phyloP scores from a whole-genome alignment of 2,329 filamentous ascomycete species.

The Claviceps citrina region DNA sequence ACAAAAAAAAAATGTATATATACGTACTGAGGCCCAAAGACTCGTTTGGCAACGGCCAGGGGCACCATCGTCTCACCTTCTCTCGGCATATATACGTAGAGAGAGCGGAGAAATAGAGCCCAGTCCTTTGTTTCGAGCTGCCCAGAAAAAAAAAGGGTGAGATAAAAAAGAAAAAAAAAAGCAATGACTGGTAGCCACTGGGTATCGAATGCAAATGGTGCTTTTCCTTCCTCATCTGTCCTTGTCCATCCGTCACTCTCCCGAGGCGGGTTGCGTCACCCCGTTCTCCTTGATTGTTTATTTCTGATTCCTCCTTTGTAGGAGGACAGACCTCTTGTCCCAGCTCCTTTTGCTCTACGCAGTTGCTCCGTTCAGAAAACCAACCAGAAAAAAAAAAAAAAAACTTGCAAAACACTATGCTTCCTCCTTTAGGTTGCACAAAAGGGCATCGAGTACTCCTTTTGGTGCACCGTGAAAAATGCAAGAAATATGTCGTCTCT shows the following conservation, averaged over 20 bases:
- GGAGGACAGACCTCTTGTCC: not conserved
- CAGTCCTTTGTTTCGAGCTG: too few species aligned
- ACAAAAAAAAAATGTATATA: too few species aligned
- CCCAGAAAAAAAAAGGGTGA: too few species aligned
- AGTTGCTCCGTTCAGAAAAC: not conserved
- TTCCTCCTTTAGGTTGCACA: not conserved
- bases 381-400: not conserved
- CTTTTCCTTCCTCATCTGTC: not conserved
- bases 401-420: not conserved
- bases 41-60: too few species aligned
- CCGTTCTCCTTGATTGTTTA: not conserved
- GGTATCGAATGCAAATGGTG: constrained; percentile 1
- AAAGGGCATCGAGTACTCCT: not conserved
- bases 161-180: not conserved
- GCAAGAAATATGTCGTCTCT: not conserved
- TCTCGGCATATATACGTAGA: too few species aligned
- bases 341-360: not conserved
- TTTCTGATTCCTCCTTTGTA: not conserved
- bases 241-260: not conserved
- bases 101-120: too few species aligned
- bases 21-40: too few species aligned
- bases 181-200: constrained; percentile 1
- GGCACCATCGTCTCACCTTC: too few species aligned
- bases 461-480: constrained; percentile 2
- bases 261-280: not conserved